Conservation (phyloP, 2,329 filamentous ascomycete species). For the Ophiostoma perfectum region DNA sequence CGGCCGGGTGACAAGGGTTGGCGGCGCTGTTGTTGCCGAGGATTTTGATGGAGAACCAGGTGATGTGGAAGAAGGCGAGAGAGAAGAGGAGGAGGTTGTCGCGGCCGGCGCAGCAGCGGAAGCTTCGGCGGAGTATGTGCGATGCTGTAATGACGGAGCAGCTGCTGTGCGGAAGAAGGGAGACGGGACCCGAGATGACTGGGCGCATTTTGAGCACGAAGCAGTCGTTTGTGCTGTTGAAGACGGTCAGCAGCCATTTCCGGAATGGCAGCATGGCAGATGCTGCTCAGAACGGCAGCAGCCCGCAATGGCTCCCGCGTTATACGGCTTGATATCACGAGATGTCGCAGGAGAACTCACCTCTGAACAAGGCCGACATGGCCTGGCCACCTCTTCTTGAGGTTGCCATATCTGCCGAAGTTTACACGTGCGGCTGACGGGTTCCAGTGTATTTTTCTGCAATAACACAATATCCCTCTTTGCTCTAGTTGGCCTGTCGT, state of each 20-base stretch:
- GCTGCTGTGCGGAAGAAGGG: constrained; percentile 14
- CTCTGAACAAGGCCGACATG: constrained; percentile 45
- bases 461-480: neutral
- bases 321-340: constrained; percentile 14
- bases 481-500: neutral
- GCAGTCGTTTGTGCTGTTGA: constrained; percentile 18
- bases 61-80: neutral
- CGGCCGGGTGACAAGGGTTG: constrained; percentile 31
- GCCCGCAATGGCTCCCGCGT: neutral
- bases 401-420: constrained; percentile 42
- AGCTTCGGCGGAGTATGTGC: constrained; percentile 18
- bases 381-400: constrained; percentile 53
- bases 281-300: neutral
- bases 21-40: constrained; percentile 27
- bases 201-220: constrained; percentile 35
- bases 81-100: constrained; percentile 11
- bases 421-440: neutral
- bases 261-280: too few species aligned
- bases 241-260: neutral
- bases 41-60: constrained; percentile 10
- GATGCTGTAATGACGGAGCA: constrained; percentile 14
- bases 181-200: constrained; percentile 13
- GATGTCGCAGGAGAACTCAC: constrained; percentile 34
- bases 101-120: neutral
- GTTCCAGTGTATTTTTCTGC: neutral